Evolutionary conservation across 169 alveolate genomes (phyloP), one percentile per base, ranked within the genome.

Genomic region (Cryptosporidium felis): DNA sequence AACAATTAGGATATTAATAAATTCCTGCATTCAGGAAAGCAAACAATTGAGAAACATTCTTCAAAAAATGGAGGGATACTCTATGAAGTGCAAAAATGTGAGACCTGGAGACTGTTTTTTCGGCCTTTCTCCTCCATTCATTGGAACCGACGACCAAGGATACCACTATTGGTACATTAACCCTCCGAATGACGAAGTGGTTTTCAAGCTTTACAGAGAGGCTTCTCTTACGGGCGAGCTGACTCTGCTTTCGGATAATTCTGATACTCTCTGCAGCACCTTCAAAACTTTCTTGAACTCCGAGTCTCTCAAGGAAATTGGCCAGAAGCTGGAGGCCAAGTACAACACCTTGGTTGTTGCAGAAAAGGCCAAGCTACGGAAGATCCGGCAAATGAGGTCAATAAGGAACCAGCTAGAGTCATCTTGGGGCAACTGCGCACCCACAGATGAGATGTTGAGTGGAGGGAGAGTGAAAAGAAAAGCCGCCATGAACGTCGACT

Each of bases 401-500:
- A 74, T 74, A 14, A 51, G 82, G 28, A 74, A 74, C 61, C 82
- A 74, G 28, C 42, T 74, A 3, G 82, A 74, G 34, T 74, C 82
- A 32, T 74, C 82, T 9, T 74, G 82, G 82, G 82, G 82, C 4
- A 74, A 74, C 34, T 74, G 82, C 38, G 82, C 82, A 12, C 82
- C 82, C 12, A 74, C 82, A 23, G 82, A 74, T 53, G 82, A 49
- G 21, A 74, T 74, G 82, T 58, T 74, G n/a, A 34, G 58, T 21
- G 82, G 82, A 6, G 82, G 82, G 36, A 74, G 82, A 53, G 38
- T 58, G 21, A 74, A 56, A 32, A 74, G 82, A 56, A 74, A 74
- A 40, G 82, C 82, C 16, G 67, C 82, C 0, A 53, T 74, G 67
- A 74, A 74, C 30, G 23, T 74, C 14, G 82, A 74, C 41, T 74